phyloP scores from a whole-genome alignment of 306 rosid species.

The Sesbania bispinosa region DNA sequence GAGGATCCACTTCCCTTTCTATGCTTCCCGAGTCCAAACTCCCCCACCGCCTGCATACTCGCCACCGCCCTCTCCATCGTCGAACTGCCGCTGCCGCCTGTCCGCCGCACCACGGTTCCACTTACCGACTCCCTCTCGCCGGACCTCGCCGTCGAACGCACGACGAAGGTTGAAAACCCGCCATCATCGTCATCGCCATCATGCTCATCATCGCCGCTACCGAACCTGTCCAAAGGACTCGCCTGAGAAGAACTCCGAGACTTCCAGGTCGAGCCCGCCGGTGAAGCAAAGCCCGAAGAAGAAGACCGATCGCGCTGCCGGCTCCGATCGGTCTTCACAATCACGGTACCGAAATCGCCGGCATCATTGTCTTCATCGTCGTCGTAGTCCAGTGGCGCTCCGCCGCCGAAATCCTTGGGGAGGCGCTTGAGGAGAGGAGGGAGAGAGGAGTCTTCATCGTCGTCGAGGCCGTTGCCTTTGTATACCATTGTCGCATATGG shows the following conservation, averaged over 20 bases:
- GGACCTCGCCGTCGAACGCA: constrained; percentile 48
- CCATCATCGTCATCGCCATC: constrained; percentile 42
- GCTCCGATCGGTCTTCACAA: constrained; percentile 56
- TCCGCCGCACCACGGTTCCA: constrained; percentile 65
- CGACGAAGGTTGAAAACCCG: constrained; percentile 69
- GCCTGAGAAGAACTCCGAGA: constrained; percentile 37
- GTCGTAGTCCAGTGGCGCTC: constrained; percentile 75
- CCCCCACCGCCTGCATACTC: constrained; percentile 85
- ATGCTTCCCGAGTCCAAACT: constrained; percentile 74
- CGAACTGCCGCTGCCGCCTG: constrained; percentile 34
- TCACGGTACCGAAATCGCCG: constrained; percentile 79
- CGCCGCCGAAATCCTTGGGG: constrained; percentile 97
- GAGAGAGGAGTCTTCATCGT: constrained; percentile 63
- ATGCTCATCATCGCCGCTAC: constrained; percentile 24
- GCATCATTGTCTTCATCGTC: constrained; percentile 47
- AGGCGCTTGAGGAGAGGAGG: constrained; percentile 92
- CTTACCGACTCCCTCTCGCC: constrained; percentile 58
- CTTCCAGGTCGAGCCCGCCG: constrained; percentile 32
- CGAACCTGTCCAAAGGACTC: constrained; percentile 33
- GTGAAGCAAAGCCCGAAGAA: constrained; percentile 34
- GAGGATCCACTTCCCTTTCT: constrained; percentile 60
- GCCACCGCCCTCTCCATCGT: constrained; percentile 90
- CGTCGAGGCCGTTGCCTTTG: constrained; percentile 58
- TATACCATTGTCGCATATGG: constrained; percentile 72
- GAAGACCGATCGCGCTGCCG: constrained; percentile 41